Evolutionary conservation across 148 eudicot species (phyloP).

Genomic region (Polygonum aviculare): DNA sequence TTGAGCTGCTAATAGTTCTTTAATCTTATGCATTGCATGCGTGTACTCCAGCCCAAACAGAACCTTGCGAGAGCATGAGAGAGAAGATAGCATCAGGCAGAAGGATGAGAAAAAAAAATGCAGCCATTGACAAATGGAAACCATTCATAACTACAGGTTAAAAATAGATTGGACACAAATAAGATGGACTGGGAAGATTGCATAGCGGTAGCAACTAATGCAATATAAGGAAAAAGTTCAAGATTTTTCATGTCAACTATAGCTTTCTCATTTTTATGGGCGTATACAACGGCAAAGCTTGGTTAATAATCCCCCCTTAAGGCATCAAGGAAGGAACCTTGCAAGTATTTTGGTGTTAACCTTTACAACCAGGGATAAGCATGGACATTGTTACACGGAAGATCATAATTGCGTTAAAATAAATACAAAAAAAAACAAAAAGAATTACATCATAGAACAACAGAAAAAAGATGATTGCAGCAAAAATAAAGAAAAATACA

Average conservation of each 20-base stretch:
- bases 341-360: too few relatives aligned
- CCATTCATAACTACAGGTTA: neutral
- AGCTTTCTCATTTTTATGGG: neutral
- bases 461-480: neutral
- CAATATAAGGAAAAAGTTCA: neutral
- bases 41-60: slow-evolving; percentile 77
- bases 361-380: too few relatives aligned
- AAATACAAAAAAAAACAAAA: neutral
- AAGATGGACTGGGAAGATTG: neutral
- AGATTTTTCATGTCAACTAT: neutral
- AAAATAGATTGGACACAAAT: neutral
- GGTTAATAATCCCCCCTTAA: neutral
- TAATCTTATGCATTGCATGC: slow-evolving; percentile 50
- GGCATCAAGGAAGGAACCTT: too few relatives aligned
- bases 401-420: neutral
- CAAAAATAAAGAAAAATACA: neutral
- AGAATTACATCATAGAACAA: neutral
- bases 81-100: neutral
- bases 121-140: neutral
- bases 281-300: neutral
- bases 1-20: slow-evolving; percentile 29
- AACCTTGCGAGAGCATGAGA: slow-evolving; percentile 28
- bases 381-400: neutral
- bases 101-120: neutral
- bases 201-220: neutral